phyloP scores from a whole-genome alignment of 23 red algal species.

The Gracilaria vermiculophylla region DNA sequence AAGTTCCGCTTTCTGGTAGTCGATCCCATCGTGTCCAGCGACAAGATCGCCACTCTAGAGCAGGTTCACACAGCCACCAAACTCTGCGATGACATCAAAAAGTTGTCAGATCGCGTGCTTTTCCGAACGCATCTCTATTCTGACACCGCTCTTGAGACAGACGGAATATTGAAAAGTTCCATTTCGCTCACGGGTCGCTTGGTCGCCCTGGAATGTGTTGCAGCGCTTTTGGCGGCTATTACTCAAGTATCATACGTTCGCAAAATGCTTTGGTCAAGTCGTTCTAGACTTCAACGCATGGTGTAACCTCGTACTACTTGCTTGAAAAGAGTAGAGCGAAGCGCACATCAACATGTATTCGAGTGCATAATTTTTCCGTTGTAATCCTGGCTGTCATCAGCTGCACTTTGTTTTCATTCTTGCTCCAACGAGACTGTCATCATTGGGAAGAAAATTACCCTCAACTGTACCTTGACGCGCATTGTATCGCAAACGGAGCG shows the following conservation, averaged over 20 bases:
- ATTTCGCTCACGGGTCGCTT: constrained; percentile 31
- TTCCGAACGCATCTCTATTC: constrained; percentile 45
- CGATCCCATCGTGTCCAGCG: constrained; percentile 8
- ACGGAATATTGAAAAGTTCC: constrained; percentile 39
- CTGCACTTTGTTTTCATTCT: not conserved
- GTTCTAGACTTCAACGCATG: constrained; percentile 48
- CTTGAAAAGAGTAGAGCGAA: not conserved
- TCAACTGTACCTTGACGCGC: not conserved
- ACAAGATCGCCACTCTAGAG: constrained; percentile 13
- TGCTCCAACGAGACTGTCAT: not conserved
- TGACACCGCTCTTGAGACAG: constrained; percentile 45
- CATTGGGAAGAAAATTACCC: not conserved
- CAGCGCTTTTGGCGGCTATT: constrained; percentile 27
- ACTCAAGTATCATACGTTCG: constrained; percentile 45
- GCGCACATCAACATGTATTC: not conserved
- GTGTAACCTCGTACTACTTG: not conserved
- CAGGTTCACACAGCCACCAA: constrained; percentile 14
- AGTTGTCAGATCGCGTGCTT: constrained; percentile 14
- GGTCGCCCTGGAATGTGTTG: constrained; percentile 44
- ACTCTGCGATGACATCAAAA: constrained; percentile 10
- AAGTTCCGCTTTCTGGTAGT: constrained; percentile 51
- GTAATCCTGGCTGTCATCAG: not conserved
- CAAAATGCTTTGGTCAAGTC: constrained; percentile 25
- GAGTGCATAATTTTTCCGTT: not conserved
- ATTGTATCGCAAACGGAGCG: constrained; percentile 30